Evolutionary conservation across 1,139 yeast genomes (phyloP), one percentile per base, ranked within the genome.

Genomic region (Meyerozyma carpophila): DNA sequence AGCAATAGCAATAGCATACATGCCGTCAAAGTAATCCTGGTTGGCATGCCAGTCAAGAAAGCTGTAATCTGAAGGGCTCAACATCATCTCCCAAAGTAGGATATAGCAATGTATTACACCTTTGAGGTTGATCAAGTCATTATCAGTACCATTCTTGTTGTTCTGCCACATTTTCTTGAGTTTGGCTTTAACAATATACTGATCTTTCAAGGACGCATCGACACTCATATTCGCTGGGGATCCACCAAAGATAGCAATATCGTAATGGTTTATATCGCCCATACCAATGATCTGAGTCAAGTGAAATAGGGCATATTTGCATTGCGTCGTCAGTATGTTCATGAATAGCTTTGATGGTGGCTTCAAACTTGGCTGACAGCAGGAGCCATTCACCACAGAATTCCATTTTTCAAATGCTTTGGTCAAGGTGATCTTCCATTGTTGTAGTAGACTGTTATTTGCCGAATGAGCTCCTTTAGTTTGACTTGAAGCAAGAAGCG

Each of bases 141-240:
- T 73, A 20, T 52, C 47, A 8, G 56, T 44, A 10, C 44, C 43
- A 39, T 51, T 45, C 3, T 55, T 46, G 20, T 50, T 50, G 26
- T 55, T 55, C 37, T 51, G 38, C 83, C 84, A 83, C 51, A 77
- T 78, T 36, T 55, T 59, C 42, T 58, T 65, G 38, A 82, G 69
- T 55, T 80, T 77, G 34, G 68, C 66, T 51, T 71, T 77, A 24
- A 78, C 85, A 29, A 73, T 68, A 47, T 65, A 66, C 51, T 76
- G 74, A 56, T 77, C 93, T 44, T 71, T 68, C 18, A 68, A 60
- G 7, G 79, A 75, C 2, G 89, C 85, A 43, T 72, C 74, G 26
- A 86, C 94, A 58, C 86, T 87, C 81, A 86, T 84, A 52, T 89
- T 76, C 56, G 85, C 81, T 0, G 94, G 93, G 1, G 90, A 85